phyloP scores from a whole-genome alignment of 169 alveolate species.

The Eimeria falciformis region DNA sequence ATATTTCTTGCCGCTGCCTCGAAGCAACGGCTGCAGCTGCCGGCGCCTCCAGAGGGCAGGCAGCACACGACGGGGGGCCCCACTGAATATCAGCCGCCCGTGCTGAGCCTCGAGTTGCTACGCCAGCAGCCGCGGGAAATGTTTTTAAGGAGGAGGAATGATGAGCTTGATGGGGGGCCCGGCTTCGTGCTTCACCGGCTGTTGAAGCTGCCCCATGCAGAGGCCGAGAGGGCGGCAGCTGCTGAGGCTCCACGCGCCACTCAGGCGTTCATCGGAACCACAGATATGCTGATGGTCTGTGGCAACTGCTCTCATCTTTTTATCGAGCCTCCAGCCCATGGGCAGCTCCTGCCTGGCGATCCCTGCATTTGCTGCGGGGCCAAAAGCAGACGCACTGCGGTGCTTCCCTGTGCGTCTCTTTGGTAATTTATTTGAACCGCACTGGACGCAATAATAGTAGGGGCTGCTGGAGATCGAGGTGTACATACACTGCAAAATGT shows the following conservation, averaged over 20 bases:
- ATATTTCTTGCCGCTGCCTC: neutral
- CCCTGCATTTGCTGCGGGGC: slow-evolving; percentile 29
- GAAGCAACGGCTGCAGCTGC: neutral
- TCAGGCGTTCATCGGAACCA: neutral
- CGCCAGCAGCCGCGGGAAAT: slow-evolving; percentile 50
- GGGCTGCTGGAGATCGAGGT: no score
- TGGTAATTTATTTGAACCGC: no score
- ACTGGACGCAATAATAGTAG: no score
- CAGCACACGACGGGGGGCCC: neutral
- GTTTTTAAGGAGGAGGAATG: slow-evolving; percentile 35
- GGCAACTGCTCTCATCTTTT: slow-evolving; percentile 41
- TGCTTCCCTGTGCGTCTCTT: slow-evolving; percentile 41
- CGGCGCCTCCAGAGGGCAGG: neutral
- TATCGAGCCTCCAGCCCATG: slow-evolving; percentile 55
- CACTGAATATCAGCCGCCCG: slow-evolving; percentile 17
- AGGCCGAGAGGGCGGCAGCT: slow-evolving; percentile 10
- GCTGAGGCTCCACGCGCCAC: neutral
- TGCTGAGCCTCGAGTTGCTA: neutral
- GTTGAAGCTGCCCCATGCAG: slow-evolving; percentile 44
- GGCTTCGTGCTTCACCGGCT: slow-evolving; percentile 34
- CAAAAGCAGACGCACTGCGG: slow-evolving; percentile 17
- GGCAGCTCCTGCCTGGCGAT: slow-evolving; percentile 1
- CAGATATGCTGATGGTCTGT: slow-evolving; percentile 27
- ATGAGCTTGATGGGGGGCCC: slow-evolving; percentile 10
- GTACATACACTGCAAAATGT: no score